phyloP scores from a whole-genome alignment of 129 eudicot species.

The Flaveria linearis region DNA sequence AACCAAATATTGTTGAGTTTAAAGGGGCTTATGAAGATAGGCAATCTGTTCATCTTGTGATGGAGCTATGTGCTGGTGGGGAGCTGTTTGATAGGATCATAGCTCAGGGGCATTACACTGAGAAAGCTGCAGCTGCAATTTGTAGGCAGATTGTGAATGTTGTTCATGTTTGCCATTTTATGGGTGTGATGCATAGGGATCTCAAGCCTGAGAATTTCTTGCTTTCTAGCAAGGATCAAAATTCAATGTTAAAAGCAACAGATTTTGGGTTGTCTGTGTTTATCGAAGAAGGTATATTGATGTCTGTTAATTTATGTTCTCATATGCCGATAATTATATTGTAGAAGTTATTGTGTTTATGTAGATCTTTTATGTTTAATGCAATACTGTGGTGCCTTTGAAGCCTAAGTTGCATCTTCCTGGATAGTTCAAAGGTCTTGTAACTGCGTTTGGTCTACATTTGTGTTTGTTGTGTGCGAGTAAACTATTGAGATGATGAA shows the following conservation, averaged over 20 bases:
- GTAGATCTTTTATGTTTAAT: background rate
- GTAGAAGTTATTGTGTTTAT: background rate
- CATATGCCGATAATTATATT: constrained; percentile 1
- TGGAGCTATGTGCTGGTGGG: constrained; percentile 85
- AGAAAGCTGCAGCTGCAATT: constrained; percentile 65
- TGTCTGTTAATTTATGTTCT: background rate
- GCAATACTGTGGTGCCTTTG: background rate
- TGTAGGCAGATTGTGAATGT: constrained; percentile 82
- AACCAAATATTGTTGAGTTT: constrained; percentile 69
- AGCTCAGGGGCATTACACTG: constrained; percentile 72
- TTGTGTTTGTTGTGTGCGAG: background rate
- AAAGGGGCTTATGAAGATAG: constrained; percentile 74
- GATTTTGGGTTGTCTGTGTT: constrained; percentile 83
- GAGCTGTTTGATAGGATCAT: constrained; percentile 80
- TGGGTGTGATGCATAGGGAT: constrained; percentile 88
- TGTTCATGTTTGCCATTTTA: constrained; percentile 82
- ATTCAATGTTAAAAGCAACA: constrained; percentile 68
- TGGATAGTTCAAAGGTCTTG: background rate
- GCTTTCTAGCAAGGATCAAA: constrained; percentile 57
- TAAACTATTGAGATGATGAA: background rate
- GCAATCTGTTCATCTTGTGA: constrained; percentile 67
- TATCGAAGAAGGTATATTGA: constrained; percentile 66
- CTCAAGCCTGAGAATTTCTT: constrained; percentile 74
- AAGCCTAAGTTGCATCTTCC: background rate
- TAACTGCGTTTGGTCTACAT: background rate